These are phyloP conservation scores for Tetrapisispora taiwanensis DNA, from an alignment of 805 yeast genomes.

Conservation along the genomic window DNA sequence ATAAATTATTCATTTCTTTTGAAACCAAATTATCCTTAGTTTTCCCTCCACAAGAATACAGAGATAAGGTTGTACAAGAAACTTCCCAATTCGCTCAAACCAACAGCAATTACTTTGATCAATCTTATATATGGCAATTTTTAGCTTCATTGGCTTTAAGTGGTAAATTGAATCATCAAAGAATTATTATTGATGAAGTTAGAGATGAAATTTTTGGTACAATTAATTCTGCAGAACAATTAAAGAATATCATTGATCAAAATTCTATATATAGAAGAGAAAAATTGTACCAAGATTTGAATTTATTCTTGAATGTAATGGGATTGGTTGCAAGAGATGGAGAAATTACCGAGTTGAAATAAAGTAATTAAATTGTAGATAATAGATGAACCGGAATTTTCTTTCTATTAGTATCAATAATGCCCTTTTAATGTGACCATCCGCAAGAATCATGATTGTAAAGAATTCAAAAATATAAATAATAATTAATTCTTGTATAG, in stretches of 20 bases:
- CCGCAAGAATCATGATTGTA: no score
- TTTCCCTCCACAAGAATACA: conserved; percentile 59
- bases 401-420: no score
- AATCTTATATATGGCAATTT: conserved; percentile 91
- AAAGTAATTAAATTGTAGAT: not conserved
- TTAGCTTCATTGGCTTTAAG: conserved; percentile 88
- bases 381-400: not conserved
- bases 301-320: conserved; percentile 89
- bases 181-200: conserved; percentile 87
- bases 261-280: conserved; percentile 35
- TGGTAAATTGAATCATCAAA: conserved; percentile 82
- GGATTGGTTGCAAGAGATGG: conserved; percentile 87
- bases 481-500: not conserved
- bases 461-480: not conserved
- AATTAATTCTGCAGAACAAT: conserved; percentile 59
- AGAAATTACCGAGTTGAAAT: conserved; percentile 70
- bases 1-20: conserved; percentile 64
- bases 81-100: conserved; percentile 20
- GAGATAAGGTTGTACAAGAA: conserved; percentile 13
- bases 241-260: conserved; percentile 30
- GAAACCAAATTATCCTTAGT: conserved; percentile 68
- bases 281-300: conserved; percentile 66
- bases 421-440: no score
- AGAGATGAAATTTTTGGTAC: conserved; percentile 88
- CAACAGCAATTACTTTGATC: conserved; percentile 35